Evolutionary conservation across 2,329 filamentous ascomycete genomes (phyloP), one percentile per base, ranked within the genome.

Genomic region (Colletotrichum sp.): DNA sequence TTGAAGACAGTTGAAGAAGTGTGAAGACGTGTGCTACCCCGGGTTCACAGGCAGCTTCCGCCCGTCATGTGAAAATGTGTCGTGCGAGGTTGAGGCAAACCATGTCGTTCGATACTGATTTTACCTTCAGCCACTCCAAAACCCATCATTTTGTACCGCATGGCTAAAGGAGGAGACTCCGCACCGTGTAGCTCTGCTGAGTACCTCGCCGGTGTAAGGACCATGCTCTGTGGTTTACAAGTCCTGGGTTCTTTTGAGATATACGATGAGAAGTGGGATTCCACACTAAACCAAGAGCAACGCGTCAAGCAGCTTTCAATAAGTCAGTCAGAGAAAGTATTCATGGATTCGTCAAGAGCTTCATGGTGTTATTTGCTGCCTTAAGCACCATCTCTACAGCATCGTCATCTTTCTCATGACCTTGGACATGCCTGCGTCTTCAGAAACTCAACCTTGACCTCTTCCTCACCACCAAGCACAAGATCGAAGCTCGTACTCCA

Each of bases 401-500:
- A 32, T 26, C 10, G 15, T n/a, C 21, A 72, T 28, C 16, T 64
- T 69, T 13, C 10, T 32, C 18, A 75, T 34, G 32, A 60, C 16
- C 69, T 69, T 24, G 76, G 70, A 32, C 74, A 77, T n/a, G 61
- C 48, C 36, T 77, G 70, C 55, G 74, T 77, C 30, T 76, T 74
- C 57, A 76, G 32, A 26, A 77, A 76, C n/a, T 74, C 76, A 10
- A 76, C 39, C 70, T 52, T 74, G 12, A 70, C 71, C 9, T 64
- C 71, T 34, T 60, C 26, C 6, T 67, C 36, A 2, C 74, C 74
- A 30, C 70, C 76, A 16, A 76, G 63, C 26, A 71, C 59, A 21
- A 77, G 74, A 43, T 76, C 74, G 28, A 74, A 77, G n/a, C 70
- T 74, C 43, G 76, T 77, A 64, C 76, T 76, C 74, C 76, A 74